These are phyloP conservation scores for Ichthyophthirius multifiliis DNA, from an alignment of 169 alveolate species.

Conservation along the genomic window DNA sequence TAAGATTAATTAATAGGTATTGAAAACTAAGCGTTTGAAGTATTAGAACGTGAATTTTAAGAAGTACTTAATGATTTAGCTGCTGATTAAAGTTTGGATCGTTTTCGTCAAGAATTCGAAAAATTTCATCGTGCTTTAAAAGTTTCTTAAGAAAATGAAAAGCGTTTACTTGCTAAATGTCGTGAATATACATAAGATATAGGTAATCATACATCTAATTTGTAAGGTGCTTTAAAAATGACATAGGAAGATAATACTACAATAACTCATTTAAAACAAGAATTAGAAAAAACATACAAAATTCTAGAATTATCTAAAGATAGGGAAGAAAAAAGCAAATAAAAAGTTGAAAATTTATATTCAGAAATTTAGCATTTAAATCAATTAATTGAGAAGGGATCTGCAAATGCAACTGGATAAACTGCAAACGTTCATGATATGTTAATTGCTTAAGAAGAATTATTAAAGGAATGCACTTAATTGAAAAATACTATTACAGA, in stretches of 20 bases:
- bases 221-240: constrained; percentile 62
- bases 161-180: constrained; percentile 56
- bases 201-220: constrained; percentile 53
- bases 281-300: constrained; percentile 51
- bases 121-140: constrained; percentile 60
- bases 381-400: constrained; percentile 45
- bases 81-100: constrained; percentile 57
- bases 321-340: constrained; percentile 55
- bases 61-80: constrained; percentile 52
- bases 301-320: constrained; percentile 48
- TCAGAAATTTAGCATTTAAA: constrained; percentile 48
- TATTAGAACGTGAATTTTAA: constrained; percentile 36
- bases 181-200: constrained; percentile 54
- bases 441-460: constrained; percentile 42
- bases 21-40: constrained; percentile 15
- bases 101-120: constrained; percentile 56
- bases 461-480: constrained; percentile 34
- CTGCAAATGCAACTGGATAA: constrained; percentile 46
- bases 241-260: constrained; percentile 55
- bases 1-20: constrained; percentile 4
- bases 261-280: constrained; percentile 40
- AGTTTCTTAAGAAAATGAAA: constrained; percentile 59
- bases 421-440: constrained; percentile 54
- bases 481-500: neutral
- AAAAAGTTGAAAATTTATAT: constrained; percentile 41